These are phyloP conservation scores for Teratosphaeria nubilosa DNA, from an alignment of 2,329 filamentous ascomycete genomes.

Conservation along the genomic window DNA sequence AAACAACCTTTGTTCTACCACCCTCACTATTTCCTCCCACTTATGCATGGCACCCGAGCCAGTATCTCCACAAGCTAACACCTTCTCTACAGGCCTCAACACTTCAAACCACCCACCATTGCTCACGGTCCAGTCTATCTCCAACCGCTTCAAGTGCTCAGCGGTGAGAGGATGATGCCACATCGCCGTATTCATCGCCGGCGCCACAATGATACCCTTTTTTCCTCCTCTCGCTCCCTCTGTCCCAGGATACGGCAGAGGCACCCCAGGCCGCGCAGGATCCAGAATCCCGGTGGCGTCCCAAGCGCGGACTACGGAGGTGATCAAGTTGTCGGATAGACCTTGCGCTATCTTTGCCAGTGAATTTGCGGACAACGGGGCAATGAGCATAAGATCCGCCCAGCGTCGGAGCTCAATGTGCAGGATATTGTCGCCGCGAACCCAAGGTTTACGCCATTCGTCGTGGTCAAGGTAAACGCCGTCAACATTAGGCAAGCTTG, in stretches of 20 bases:
- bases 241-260: slow-evolving; percentile 5
- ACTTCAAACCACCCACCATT: slow-evolving; percentile 53
- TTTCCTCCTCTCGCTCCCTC: slow-evolving; percentile 23
- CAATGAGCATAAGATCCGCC: slow-evolving; percentile 72
- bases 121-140: slow-evolving; percentile 61
- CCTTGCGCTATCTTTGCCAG: slow-evolving; percentile 76
- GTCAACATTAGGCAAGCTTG: slow-evolving; percentile 59
- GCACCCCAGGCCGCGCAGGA: slow-evolving; percentile 14
- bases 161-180: slow-evolving; percentile 75
- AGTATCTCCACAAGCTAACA: slow-evolving; percentile 73
- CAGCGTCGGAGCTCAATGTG: slow-evolving; percentile 81
- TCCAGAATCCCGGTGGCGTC: slow-evolving; percentile 60
- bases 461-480: slow-evolving; percentile 73
- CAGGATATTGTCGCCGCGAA: slow-evolving; percentile 65
- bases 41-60: slow-evolving; percentile 75
- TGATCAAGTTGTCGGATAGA: slow-evolving; percentile 64
- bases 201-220: slow-evolving; percentile 64
- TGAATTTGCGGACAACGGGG: slow-evolving; percentile 73
- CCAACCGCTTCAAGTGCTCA: slow-evolving; percentile 58
- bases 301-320: slow-evolving; percentile 74
- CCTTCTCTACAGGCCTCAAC: slow-evolving; percentile 62
- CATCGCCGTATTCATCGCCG: slow-evolving; percentile 86
- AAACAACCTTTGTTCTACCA: slow-evolving; percentile 43
- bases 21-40: slow-evolving; percentile 62
- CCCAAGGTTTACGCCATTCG: slow-evolving; percentile 76